Percentiles rank a stretch among this genome's conserved stretches.
phyloP scores from a whole-genome alignment of 2,329 filamentous ascomycete genomes.

The Pezicula neosporulosa region DNA sequence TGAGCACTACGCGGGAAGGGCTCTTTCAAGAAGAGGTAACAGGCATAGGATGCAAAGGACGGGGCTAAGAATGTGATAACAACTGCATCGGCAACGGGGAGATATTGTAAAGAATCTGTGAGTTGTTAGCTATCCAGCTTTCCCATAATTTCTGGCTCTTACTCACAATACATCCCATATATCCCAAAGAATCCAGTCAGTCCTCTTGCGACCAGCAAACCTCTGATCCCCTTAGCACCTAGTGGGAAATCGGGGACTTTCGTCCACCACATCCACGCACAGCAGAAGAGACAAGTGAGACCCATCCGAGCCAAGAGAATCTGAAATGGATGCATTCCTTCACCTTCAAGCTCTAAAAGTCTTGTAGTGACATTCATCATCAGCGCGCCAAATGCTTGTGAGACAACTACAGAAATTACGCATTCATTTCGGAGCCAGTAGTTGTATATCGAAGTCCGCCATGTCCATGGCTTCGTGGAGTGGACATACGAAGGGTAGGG shows the following conservation, averaged over 20 bases:
- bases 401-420: slow-evolving; percentile 66
- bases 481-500: slow-evolving; percentile 9
- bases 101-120: slow-evolving; percentile 64
- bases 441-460: slow-evolving; percentile 11
- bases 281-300: slow-evolving; percentile 65
- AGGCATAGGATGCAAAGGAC: slow-evolving; percentile 74
- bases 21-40: slow-evolving; percentile 70
- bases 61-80: slow-evolving; percentile 87
- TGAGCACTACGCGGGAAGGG: slow-evolving; percentile 77
- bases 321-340: slow-evolving; percentile 78
- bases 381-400: slow-evolving; percentile 76
- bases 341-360: slow-evolving; percentile 67
- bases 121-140: slow-evolving; percentile 1
- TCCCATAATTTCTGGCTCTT: background rate
- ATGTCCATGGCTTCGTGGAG: slow-evolving; percentile 8
- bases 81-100: slow-evolving; percentile 82
- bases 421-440: slow-evolving; percentile 69
- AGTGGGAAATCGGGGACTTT: slow-evolving; percentile 67
- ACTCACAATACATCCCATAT: slow-evolving; percentile 51
- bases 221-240: slow-evolving; percentile 62
- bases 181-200: slow-evolving; percentile 74
- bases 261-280: slow-evolving; percentile 70
- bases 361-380: slow-evolving; percentile 92
- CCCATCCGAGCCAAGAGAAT: slow-evolving; percentile 78
- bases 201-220: slow-evolving; percentile 65